Evolutionary conservation across 2,329 filamentous ascomycete species (phyloP), one percentile per base, ranked within the genome.

Genomic region (Mariannaea elegans): DNA sequence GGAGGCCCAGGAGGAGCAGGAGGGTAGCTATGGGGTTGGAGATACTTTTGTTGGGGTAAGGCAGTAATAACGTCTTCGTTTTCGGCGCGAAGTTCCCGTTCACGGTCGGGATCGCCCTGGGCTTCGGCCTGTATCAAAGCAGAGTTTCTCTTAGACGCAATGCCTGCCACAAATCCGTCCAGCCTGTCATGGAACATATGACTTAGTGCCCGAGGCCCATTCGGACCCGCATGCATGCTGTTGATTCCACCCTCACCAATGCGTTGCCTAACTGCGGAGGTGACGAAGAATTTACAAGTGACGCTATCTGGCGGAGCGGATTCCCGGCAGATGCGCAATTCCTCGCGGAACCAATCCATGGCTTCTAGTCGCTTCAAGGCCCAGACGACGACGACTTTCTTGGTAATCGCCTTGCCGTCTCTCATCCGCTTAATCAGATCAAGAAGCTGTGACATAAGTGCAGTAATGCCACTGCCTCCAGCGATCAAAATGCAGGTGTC

Each of bases 281-380:
- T 98, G 66, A 97, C 91, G 77, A 93, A 97, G 81, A 97, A 97
- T 74, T 97, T 94, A 80, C 94, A 97, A 21, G 91, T 92, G 8
- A 97, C 91, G 27, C 91, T 90, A 72, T 95, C 92, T 0, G 92
- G 91, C 1, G 94, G 94, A 9, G 94, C 94, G 48, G 88, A 90
- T 76, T 97, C 92, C 69, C 93, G 87, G 77, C 94, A 97, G 70
- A 97, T 97, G 46, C 93, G 87, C 59, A 97, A 82, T 75, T 97
- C 94, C 77, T 97, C 94, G 65, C 92, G 91, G 82, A 97, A 98
- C 94, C 94, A 98, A 73, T 97, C 93, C 88, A 98, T 93, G 1
- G 93, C 92, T 75, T 97, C 94, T 13, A 95, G 88, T 56, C 91
- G 87, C 77, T 95, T 97, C 66, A 97, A 81, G 5, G 94, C 89